Base-by-base conservation (phyloP, 73 alveolate genomes). In the Stentor roeselii region DNA sequence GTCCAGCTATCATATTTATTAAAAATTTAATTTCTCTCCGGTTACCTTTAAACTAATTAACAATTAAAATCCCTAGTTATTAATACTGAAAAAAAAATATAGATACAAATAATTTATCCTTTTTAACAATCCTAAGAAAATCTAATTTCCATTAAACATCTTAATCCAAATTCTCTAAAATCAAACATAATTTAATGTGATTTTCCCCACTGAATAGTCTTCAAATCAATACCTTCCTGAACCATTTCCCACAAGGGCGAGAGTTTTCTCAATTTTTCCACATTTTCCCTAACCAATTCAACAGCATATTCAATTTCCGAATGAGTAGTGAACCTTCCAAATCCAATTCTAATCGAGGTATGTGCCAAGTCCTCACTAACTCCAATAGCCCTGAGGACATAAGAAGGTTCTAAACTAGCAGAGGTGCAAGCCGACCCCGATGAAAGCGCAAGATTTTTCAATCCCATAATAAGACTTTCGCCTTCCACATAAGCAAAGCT, bases 381-480 rank as follows among this genome's bases (percentile, higher is more conserved):
- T 35, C 99, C 99, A 3, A 95, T 75, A 39, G 99, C 98, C 78
- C 98, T 84, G 39, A 96, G 90, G 11, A 96, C 99, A 86, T 96
- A 94, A 37, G 96, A 86, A 14, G 98, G 98, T 77, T 97, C 99
- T 3, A 96, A 93, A 35, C 98, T 90, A 0, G 99, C 99, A 75
- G 96, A 86, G 32, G 99, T 97, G 87, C 99, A 97, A 36, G 99
- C 99, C 39, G 99, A 92, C 15, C 99, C 99, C 58, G 97, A 87
- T 40, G 98, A 89, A 14, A 97, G 97, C 3, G 99, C 99, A 39
- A 85, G 84, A 59, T 89, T 85, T 82, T 87, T 89, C 31, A 93
- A 84, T 35, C 96, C 97, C 97, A 92, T 93, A 76, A 97, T 88
- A 35, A 95, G 90, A 40, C 98, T 89, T 91, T 96, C 99, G 3